Base-by-base conservation (phyloP, 2,329 filamentous ascomycete species). In the Aureobasidium sp. region DNA sequence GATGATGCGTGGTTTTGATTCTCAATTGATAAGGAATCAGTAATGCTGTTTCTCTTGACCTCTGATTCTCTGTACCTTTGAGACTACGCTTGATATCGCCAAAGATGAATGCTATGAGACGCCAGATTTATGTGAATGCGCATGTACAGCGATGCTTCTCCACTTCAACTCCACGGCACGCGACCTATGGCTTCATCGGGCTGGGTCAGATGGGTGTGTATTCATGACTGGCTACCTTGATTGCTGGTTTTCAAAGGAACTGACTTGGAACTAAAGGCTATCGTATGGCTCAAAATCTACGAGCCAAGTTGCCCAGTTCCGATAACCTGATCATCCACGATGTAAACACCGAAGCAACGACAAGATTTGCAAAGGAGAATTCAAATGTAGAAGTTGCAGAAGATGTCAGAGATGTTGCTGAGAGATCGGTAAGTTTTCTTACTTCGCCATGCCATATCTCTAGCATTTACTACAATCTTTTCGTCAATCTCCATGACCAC, bases 241-340 rank as follows among this genome's bases (percentile, higher is more conserved):
- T 29, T 29, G 27, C 29, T 31, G 7, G 2, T 17, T 5, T 5
- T 7, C 54, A 29, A 15, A 9, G 9, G 9, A 31, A 7, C n/a
- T 45, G 19, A 56, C 15, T 22, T 29, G 2, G 33, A 27, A 22
- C 64, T 9, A 33, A 29, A 88, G 86, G 87, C 52, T 89, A 85
- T 66, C 83, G 85, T 52, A 90, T 90, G 87, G 87, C 87, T 39
- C 82, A 80, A 71, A 90, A 89, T 68, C 77, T 90, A 5, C 81
- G 86, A 67, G 78, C 82, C 40, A 89, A 88, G 71, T 80, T 89
- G 33, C 82, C 85, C 3, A 74, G 78, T 24, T 77, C 79, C 11
- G 87, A 90, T 70, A 84, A 78, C 0, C 72, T 90, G 52, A 77
- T 84, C 63, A 75, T 90, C 35, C 84, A 85, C 68, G 87, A 90